A percentile compares a stretch with the other conserved stretches of the same genome.
Conservation (phyloP, 805 yeast genomes). For the Isabelozyma heimii region DNA sequence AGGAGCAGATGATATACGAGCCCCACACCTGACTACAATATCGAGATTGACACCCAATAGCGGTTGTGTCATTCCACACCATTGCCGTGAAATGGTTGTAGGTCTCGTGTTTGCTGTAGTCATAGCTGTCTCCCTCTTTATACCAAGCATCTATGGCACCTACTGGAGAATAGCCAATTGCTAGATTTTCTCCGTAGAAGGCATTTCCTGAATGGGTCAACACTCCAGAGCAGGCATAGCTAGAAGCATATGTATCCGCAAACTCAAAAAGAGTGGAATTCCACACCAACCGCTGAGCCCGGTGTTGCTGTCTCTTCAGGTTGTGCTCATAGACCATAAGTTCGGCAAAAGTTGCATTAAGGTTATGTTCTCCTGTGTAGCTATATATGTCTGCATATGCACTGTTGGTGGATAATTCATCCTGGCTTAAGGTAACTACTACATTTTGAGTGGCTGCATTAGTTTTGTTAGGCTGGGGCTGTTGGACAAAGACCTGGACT, state of each 20-base stretch:
- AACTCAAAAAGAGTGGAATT: conserved; percentile 24
- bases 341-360: conserved; percentile 14
- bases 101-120: conserved; percentile 20
- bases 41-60: conserved; percentile 34
- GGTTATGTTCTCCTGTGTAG: conserved; percentile 6
- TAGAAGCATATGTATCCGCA: conserved; percentile 29
- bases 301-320: conserved; percentile 26
- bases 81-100: conserved; percentile 40
- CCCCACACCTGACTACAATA: conserved; percentile 32
- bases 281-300: conserved; percentile 29
- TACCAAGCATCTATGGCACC: conserved; percentile 42
- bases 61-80: conserved; percentile 32
- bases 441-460: too few relatives aligned
- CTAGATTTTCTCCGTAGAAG: conserved; percentile 37
- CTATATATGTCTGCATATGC: background rate
- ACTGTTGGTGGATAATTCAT: too few relatives aligned
- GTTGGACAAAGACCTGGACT: background rate
- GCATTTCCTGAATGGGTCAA: conserved; percentile 33
- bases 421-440: too few relatives aligned
- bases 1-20: conserved; percentile 37
- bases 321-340: conserved; percentile 27
- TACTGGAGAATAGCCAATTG: conserved; percentile 31
- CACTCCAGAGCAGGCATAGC: conserved; percentile 33
- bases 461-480: background rate
- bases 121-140: conserved; percentile 28